phyloP scores from a whole-genome alignment of 208 protist species.

The Crithidia mellificae region DNA sequence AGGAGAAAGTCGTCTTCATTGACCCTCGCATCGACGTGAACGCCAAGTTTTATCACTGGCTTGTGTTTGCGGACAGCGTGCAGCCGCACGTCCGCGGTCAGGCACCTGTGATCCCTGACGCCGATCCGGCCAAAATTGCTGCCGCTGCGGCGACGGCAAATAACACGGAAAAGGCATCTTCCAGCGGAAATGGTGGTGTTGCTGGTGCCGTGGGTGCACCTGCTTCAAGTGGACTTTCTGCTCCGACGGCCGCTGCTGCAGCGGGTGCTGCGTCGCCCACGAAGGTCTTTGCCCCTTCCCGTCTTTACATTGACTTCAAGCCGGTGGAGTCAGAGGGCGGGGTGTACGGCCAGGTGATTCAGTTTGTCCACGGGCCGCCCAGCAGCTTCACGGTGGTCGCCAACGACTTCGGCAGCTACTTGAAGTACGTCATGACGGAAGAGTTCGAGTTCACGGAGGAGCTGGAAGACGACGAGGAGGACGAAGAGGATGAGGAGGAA shows the following conservation, averaged over 20 bases:
- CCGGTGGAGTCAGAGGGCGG: conserved; percentile 31
- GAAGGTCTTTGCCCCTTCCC: conserved; percentile 33
- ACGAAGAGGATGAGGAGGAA: conserved; percentile 46
- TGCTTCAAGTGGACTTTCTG: too few species aligned
- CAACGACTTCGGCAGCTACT: conserved; percentile 56
- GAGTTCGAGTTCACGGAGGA: conserved; percentile 72
- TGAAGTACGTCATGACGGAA: conserved; percentile 53
- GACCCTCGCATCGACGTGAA: conserved; percentile 54
- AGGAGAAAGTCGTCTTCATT: conserved; percentile 36
- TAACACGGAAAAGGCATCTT: not conserved
- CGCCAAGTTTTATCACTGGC: conserved; percentile 44
- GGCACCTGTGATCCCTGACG: conserved; percentile 17
- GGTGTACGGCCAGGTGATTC: conserved; percentile 46
- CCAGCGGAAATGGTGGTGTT: not conserved
- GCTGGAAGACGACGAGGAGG: conserved; percentile 57
- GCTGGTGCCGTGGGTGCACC: too few species aligned
- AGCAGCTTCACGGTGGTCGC: conserved; percentile 61
- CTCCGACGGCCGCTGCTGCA: not conserved
- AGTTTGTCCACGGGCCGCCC: conserved; percentile 41
- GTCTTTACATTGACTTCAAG: conserved; percentile 59
- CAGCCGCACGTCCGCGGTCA: conserved; percentile 38
- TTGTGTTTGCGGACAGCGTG: conserved; percentile 61
- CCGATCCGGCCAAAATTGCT: conserved; percentile 26
- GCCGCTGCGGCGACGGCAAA: not conserved
- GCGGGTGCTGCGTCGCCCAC: not conserved